Evolutionary conservation across 495 filamentous ascomycete species (phyloP).

Genomic region (Daldinia caldariorum): DNA sequence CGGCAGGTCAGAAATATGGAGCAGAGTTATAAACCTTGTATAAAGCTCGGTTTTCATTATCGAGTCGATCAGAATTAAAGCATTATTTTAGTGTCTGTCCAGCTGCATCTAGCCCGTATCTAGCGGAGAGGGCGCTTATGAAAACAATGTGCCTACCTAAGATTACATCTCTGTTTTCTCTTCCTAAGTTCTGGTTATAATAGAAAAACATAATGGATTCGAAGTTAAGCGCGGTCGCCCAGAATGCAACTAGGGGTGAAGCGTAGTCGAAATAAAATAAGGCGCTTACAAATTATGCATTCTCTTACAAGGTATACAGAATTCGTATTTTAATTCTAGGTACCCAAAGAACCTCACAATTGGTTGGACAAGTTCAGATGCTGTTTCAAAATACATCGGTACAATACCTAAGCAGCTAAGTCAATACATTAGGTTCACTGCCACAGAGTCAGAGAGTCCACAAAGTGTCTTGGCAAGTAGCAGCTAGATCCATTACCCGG

Average conservation of each 20-base stretch:
- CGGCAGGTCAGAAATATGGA: constrained; percentile 20
- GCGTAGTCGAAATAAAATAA: not conserved
- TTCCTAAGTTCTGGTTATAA: not conserved
- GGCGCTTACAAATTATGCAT: not conserved
- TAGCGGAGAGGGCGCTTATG: not conserved
- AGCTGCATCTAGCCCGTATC: not conserved
- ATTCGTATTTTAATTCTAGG: not conserved
- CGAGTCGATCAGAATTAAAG: constrained; percentile 40
- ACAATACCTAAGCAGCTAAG: too few species aligned
- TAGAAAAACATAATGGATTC: not conserved
- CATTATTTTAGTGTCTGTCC: constrained; percentile 20
- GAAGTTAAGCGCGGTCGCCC: not conserved
- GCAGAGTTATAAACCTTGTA: constrained; percentile 1
- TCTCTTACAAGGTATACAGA: not conserved
- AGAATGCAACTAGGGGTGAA: not conserved
- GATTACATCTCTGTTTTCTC: too few species aligned
- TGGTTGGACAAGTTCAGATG: not conserved
- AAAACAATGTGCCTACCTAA: too few species aligned
- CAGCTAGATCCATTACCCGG: constrained; percentile 42
- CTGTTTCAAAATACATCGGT: not conserved
- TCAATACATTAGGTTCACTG: constrained; percentile 18
- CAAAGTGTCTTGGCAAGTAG: constrained; percentile 30
- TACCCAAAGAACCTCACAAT: not conserved
- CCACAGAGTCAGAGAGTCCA: constrained; percentile 9
- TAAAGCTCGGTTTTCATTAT: constrained; percentile 35